Evolutionary conservation across 1,139 yeast genomes (phyloP).

Genomic region (Pichia sp.): DNA sequence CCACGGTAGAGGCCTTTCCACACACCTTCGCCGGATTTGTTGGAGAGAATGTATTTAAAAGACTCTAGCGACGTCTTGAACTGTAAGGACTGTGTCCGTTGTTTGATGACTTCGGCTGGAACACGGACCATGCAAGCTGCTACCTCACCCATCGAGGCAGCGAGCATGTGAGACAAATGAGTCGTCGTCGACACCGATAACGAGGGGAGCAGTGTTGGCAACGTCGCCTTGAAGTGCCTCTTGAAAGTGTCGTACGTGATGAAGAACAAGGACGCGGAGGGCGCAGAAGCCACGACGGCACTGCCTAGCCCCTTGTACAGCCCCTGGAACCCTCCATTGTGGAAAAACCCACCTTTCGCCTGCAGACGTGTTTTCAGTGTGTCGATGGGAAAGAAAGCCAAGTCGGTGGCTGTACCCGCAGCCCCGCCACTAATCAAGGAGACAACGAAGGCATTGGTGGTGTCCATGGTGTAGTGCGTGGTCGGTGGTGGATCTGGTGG

Average conservation of each 20-base stretch:
- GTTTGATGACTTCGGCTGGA: conserved; percentile 95
- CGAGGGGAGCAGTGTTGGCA: conserved; percentile 24
- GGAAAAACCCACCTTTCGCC: conserved; percentile 90
- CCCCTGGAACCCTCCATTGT: conserved; percentile 89
- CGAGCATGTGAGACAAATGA: conserved; percentile 65
- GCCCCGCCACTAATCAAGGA: conserved; percentile 60
- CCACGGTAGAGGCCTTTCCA: conserved; percentile 83
- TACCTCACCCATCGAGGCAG: conserved; percentile 86
- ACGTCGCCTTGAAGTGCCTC: conserved; percentile 44
- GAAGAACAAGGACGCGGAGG: conserved; percentile 85
- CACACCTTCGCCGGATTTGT: conserved; percentile 72
- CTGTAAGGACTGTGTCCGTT: conserved; percentile 80
- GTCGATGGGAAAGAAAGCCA: conserved; percentile 93
- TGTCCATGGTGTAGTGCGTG: conserved; percentile 9
- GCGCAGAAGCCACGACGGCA: conserved; percentile 92
- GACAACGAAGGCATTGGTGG: conserved; percentile 49
- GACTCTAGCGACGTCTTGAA: conserved; percentile 60
- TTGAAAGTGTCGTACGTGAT: conserved; percentile 83
- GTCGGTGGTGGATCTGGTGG: background rate
- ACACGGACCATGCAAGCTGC: conserved; percentile 93
- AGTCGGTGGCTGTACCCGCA: conserved; percentile 94
- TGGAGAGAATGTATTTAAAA: conserved; percentile 53
- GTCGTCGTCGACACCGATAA: conserved; percentile 33
- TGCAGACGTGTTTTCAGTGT: conserved; percentile 90
- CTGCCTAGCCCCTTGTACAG: conserved; percentile 90